These are phyloP conservation scores for Phycomyces nitens DNA, from an alignment of 192 early-diverging fungal species.

Conservation along the genomic window DNA sequence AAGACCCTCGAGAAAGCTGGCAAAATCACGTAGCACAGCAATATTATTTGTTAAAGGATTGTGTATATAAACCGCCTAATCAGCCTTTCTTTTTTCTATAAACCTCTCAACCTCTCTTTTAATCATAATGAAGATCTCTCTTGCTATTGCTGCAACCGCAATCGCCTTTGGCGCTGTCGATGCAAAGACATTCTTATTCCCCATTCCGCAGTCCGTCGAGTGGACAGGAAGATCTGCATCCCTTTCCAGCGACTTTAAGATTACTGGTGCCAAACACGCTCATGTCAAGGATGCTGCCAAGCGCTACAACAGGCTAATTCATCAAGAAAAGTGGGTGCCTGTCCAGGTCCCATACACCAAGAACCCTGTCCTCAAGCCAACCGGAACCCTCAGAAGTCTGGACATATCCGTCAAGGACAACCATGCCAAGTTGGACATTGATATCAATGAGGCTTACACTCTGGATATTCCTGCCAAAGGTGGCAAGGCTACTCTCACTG, in stretches of 20 bases:
- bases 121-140: slow-evolving; percentile 20
- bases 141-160: slow-evolving; percentile 12
- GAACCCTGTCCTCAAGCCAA: slow-evolving; percentile 1
- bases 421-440: slow-evolving; percentile 49
- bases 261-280: slow-evolving; percentile 10
- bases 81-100: too few species aligned
- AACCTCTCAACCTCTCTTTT: not conserved
- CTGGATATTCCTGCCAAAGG: slow-evolving; percentile 53
- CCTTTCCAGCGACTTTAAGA: slow-evolving; percentile 16
- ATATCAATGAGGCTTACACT: slow-evolving; percentile 70
- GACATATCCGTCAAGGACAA: slow-evolving; percentile 43
- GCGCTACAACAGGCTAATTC: slow-evolving; percentile 46
- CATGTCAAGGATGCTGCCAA: slow-evolving; percentile 21
- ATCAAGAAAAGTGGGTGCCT: slow-evolving; percentile 37
- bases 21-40: not conserved
- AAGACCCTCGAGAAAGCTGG: not conserved
- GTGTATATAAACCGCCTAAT: too few species aligned
- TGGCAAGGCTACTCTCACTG: slow-evolving; percentile 49
- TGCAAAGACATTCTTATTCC: slow-evolving; percentile 28
- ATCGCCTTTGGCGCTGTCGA: slow-evolving; percentile 5
- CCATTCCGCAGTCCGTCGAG: slow-evolving; percentile 21
- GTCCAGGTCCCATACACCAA: slow-evolving; percentile 43
- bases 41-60: too few species aligned
- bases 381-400: slow-evolving; percentile 34
- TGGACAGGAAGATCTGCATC: slow-evolving; percentile 22